Conservation (phyloP, 2,329 filamentous ascomycete species). For the Cryphonectria naterciae region DNA sequence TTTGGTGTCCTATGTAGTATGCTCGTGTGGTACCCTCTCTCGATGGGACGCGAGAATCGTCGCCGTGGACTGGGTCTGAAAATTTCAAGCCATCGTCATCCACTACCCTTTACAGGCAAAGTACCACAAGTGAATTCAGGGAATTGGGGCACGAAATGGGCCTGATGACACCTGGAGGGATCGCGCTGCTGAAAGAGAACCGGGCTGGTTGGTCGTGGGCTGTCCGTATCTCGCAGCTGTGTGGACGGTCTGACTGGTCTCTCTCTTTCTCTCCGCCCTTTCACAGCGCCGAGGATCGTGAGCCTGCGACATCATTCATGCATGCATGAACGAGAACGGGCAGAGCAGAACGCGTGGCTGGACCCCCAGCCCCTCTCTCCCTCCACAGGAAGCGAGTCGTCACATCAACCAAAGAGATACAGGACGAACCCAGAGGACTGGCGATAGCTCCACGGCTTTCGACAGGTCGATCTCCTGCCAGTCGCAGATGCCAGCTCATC, state of each 20-base stretch:
- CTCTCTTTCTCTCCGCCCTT: neutral
- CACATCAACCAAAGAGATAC: neutral
- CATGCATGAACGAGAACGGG: slow-evolving; percentile 1
- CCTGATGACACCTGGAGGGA: neutral
- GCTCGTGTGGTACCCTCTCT: neutral
- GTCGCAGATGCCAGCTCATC: slow-evolving; percentile 13
- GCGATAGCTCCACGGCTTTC: neutral
- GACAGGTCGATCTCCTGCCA: slow-evolving; percentile 7
- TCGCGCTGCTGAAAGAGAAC: neutral
- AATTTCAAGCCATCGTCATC: neutral
- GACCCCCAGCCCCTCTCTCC: slow-evolving; percentile 2
- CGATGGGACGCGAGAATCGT: neutral
- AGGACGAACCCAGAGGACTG: neutral
- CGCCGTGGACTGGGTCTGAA: neutral
- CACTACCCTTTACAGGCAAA: neutral
- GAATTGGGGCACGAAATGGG: neutral
- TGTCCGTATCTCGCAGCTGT: slow-evolving; percentile 1
- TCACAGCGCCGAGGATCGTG: slow-evolving; percentile 3
- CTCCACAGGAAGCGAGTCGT: slow-evolving; percentile 2
- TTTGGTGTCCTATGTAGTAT: neutral
- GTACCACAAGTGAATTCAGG: neutral
- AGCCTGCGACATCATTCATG: slow-evolving; percentile 14
- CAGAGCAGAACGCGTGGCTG: slow-evolving; percentile 4
- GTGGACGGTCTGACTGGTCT: slow-evolving; percentile 6
- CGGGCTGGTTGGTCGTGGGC: neutral